These are phyloP conservation scores for Myriangium duriaei DNA, from an alignment of 2,329 filamentous ascomycete species.

Conservation along the genomic window DNA sequence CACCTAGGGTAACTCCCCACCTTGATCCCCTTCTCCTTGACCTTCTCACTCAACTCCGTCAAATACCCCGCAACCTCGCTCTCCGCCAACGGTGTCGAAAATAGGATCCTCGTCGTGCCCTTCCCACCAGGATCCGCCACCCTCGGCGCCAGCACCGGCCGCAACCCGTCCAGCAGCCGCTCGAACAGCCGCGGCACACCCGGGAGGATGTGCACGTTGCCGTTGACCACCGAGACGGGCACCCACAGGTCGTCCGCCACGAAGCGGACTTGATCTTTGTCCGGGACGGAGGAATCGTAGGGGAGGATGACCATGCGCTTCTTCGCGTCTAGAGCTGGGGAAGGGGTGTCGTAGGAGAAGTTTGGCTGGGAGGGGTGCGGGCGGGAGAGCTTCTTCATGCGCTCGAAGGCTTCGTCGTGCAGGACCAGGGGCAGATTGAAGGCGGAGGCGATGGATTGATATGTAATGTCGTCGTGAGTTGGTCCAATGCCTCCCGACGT, in stretches of 20 bases:
- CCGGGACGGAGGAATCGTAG: constrained; percentile 48
- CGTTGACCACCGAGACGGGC: constrained; percentile 76
- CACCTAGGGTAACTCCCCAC: constrained; percentile 91
- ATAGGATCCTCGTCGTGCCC: constrained; percentile 63
- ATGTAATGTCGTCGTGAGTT: constrained; percentile 97
- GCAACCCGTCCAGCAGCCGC: constrained; percentile 62
- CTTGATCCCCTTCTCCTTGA: constrained; percentile 68
- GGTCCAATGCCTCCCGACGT: constrained; percentile 93
- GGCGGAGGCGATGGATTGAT: constrained; percentile 82
- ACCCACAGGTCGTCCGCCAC: constrained; percentile 78
- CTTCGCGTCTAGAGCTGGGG: constrained; percentile 65
- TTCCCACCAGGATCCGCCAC: constrained; percentile 70
- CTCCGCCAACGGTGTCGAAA: constrained; percentile 80
- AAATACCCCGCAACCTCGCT: constrained; percentile 74
- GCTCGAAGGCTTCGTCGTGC: constrained; percentile 61
- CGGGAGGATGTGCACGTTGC: constrained; percentile 85
- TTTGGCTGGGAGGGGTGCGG: constrained; percentile 58
- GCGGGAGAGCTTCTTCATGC: constrained; percentile 73
- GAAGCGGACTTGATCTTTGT: constrained; percentile 65
- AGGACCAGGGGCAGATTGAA: constrained; percentile 66
- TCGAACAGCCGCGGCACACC: constrained; percentile 81
- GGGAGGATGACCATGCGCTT: constrained; percentile 85
- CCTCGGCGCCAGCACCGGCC: constrained; percentile 55
- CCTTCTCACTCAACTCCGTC: constrained; percentile 62
- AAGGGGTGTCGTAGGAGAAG: constrained; percentile 77